Evolutionary conservation across 768 basidiomycete species (phyloP).

Genomic region (Pleurotus ostreatus): DNA sequence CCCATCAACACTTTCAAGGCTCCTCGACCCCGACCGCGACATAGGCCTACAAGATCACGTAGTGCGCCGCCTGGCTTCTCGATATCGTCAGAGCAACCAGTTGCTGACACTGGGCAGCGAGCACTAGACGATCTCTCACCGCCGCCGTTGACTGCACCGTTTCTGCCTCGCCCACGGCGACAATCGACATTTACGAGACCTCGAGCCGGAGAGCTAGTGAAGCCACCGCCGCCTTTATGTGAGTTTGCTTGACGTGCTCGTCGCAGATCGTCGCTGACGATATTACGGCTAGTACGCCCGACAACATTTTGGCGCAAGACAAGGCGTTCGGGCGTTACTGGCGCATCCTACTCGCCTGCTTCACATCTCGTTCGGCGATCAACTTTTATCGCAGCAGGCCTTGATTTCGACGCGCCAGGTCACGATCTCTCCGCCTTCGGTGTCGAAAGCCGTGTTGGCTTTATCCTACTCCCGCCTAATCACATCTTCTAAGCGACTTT

Average conservation of each 20-base stretch:
- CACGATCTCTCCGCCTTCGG: conserved; percentile 60
- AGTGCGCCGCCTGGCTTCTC: conserved; percentile 32
- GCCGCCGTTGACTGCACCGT: conserved; percentile 21
- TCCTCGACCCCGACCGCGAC: conserved; percentile 21
- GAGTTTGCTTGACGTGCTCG: conserved; percentile 23
- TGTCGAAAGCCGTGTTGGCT: conserved; percentile 53
- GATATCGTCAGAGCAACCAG: conserved; percentile 9
- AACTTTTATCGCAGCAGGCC: conserved; percentile 76
- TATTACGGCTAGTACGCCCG: conserved; percentile 55
- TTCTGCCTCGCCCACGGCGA: conserved; percentile 9
- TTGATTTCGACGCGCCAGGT: conserved; percentile 57
- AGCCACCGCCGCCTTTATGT: conserved; percentile 65
- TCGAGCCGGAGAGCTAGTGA: conserved; percentile 44
- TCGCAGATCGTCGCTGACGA: not conserved
- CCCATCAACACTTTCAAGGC: conserved; percentile 38
- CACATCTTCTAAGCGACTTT: conserved; percentile 14
- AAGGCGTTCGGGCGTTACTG: conserved; percentile 64
- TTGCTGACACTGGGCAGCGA: not conserved
- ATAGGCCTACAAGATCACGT: conserved; percentile 42
- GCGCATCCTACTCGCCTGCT: conserved; percentile 68
- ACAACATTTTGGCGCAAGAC: conserved; percentile 81
- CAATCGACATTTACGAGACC: conserved; percentile 13
- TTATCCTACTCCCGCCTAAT: conserved; percentile 42
- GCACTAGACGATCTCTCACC: conserved; percentile 4
- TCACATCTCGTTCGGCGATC: conserved; percentile 72